Evolutionary conservation across 2,329 filamentous ascomycete genomes (phyloP).

Genomic region (Claviceps pusilla): DNA sequence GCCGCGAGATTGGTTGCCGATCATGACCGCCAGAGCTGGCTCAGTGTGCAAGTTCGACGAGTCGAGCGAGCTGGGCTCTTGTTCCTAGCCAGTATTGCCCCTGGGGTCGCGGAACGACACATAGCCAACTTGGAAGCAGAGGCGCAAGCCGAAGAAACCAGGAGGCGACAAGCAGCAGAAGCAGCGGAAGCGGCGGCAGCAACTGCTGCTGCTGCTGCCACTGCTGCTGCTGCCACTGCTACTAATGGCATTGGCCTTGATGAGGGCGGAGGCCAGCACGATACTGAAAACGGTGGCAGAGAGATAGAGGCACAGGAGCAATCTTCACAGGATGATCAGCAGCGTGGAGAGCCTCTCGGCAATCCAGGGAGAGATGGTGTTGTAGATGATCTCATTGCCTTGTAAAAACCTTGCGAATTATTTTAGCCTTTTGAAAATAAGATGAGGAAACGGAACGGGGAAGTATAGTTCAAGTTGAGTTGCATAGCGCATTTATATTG

Average conservation of each 20-base stretch:
- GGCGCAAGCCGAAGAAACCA: conserved; percentile 27
- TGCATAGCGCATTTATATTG: background rate
- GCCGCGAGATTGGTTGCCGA: conserved; percentile 39
- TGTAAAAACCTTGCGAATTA: conserved; percentile 1
- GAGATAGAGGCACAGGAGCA: conserved; percentile 3
- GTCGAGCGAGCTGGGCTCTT: conserved; percentile 45
- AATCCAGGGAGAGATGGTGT: background rate
- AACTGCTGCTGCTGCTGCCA: background rate
- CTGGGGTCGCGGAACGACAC: conserved; percentile 50
- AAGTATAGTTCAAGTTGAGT: background rate
- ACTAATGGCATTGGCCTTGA: conserved; percentile 1
- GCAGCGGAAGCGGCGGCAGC: conserved; percentile 13
- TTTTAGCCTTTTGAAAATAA: background rate
- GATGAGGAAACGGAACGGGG: background rate
- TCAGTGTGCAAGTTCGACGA: conserved; percentile 30
- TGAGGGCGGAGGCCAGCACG: background rate
- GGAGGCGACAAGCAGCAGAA: conserved; percentile 27
- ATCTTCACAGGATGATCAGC: conserved; percentile 1
- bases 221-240: background rate
- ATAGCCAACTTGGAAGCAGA: conserved; percentile 43
- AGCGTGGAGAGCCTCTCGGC: background rate
- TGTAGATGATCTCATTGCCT: conserved; percentile 3
- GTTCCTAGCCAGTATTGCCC: conserved; percentile 51
- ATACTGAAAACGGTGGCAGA: background rate
- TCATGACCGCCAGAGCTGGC: conserved; percentile 18